Base-by-base conservation (phyloP, 108 stramenopile species). In the Epithemia pelagica region DNA sequence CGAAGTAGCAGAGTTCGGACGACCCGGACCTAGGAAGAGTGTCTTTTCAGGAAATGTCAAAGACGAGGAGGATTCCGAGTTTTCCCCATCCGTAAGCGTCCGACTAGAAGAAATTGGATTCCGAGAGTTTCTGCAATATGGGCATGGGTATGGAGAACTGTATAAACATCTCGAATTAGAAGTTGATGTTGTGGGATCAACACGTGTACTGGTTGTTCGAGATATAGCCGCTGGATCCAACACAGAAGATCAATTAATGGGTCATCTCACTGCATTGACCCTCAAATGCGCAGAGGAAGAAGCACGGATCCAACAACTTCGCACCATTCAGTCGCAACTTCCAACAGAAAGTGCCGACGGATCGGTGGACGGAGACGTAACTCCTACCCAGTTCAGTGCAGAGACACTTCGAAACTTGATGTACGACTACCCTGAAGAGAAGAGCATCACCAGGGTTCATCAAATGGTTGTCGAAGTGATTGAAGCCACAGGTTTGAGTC, bases 91-190 rank as follows among this genome's bases (percentile, higher is more conserved):
- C 0, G 77, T 77, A 52, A 89, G 72, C 22, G 77, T 96, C 0
- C 84, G 83, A 52, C 71, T 96, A 32, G 95, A 96, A 71, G 95
- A 92, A 72, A 93, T 96, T 53, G 95, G 95, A 10, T 88, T 75
- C 69, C 68, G 69, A 0, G 82, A 74, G 27, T 59, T 69, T 18
- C 74, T 95, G 2, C 21, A 28, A 5, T 58, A 8, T 18, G 46
- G 24, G 2, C 28, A 24, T 18, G 18, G 18, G 15, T 8, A 32
- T 18, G 24, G 33, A 24, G 51, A 19, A 10, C 23, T 28, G 46
- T 70, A 70, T 26, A 69, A 70, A 22, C 66, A 64, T 65, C 67
- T 90, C 20, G 63, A 79, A 59, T 88, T 90, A 57, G 69, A 75
- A 51, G 86, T 93, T 25, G 87, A 96, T 64, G 80, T 92, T 32